Base-by-base conservation (phyloP, 2,329 filamentous ascomycete species). In the Setomelanomma holmii region DNA sequence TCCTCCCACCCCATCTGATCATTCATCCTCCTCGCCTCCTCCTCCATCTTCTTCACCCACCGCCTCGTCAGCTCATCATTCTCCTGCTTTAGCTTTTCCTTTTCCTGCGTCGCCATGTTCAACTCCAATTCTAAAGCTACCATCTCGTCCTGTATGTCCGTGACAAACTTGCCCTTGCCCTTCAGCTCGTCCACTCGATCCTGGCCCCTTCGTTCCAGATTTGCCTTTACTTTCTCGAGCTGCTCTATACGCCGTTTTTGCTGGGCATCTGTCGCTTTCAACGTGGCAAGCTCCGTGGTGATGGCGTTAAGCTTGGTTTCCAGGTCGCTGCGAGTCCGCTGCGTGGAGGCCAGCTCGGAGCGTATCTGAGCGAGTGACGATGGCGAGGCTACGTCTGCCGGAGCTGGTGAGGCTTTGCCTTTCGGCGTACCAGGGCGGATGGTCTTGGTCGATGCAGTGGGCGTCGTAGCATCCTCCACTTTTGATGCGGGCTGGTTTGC, bases 91-190 rank as follows among this genome's bases (percentile, higher is more conserved):
- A 96, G 79, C 74, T 86, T 87, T 69, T 88, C 86, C 22, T 84
- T 82, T 68, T 86, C 86, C 71, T 93, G 85, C 72, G 96, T 92
- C 3, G 89, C 87, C 80, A 97, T 85, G 63, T 95, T 92, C 38
- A 97, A 81, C 75, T 98, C 90, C 60, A 98, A 80, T 62, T 93
- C 93, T 40, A 97, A 78, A 1, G 91, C 88, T 44, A 96, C 87
- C 75, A 96, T 88, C 75, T 99, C 95, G 75, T 97, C 93, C 77
- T 98, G 93, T 46, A 96, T 88, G 67, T 93, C 85, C 79, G 92
- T 89, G 2, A 96, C 83, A 59, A 97, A 78, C 72, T 93, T 91
- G 24, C 87, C 86, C 79, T 97, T 97, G 53, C 87, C 90, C 49
- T 83, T 84, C 24, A 97, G 76, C 79, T 98, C 95, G 65, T 96